Base-by-base conservation (phyloP, 2,329 filamentous ascomycete genomes). In the Grosmannia penicillata region DNA sequence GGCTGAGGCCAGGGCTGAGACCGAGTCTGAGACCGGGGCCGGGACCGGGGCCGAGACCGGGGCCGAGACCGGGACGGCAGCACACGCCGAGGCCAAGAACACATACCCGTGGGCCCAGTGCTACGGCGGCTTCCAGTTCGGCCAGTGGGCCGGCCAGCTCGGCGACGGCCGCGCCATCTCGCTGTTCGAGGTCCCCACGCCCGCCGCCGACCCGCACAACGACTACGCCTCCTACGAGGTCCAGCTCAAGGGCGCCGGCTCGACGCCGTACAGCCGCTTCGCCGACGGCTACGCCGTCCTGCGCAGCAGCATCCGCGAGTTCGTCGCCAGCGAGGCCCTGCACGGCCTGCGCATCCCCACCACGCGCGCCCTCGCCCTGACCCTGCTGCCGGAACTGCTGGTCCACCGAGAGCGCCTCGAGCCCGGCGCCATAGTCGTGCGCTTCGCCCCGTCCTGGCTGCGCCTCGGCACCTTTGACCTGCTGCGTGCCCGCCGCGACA, bases 401-500 rank as follows among this genome's bases (percentile, higher is more conserved):
- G 87, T 95, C 0, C 56, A 76, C 25, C 72, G 91, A 40, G 91
- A 98, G 61, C 73, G 72, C 4, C 59, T 82, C 3, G 91, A 98
- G 56, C 86, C 89, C 0, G 89, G 86, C 13, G 91, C 91, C 9
- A 91, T 98, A 43, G 91, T 98, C 11, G 72, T 84, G 22, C 75
- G 91, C 10, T 95, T 95, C 52, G 91, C 91, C 1, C 77, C 94
- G 55, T 80, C 73, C 15, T 98, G 91, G 91, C 59, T 98, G 33
- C 72, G 91, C 19, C 75, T 98, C 36, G 91, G 91, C n/a, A 96
- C 81, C 17, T 98, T 98, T 53, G 93, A 98, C 51, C 70, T 98
- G n/a, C 69, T 87, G 8, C 75, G 86, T 28, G 78, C 81, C 4
- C 70, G 91, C 17, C 82, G 83, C 24, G 86, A 98, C 48, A 68